Evolutionary conservation across 768 basidiomycete species (phyloP).

Genomic region (Fomitopsis pulvina): DNA sequence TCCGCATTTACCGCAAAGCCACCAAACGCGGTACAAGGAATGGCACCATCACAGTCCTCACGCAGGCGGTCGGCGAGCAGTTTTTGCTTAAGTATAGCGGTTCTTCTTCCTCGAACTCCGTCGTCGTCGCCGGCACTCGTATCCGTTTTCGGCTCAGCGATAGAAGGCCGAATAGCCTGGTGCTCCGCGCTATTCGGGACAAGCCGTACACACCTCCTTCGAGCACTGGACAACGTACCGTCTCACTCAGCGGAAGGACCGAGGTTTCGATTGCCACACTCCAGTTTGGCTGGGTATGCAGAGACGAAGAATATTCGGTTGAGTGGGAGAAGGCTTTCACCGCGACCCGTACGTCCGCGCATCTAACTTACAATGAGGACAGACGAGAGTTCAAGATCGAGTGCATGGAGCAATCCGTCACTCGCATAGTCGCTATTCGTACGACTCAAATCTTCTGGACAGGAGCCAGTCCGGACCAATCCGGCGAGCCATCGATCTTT

Average conservation of each 20-base stretch:
- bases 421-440: slow-evolving; percentile 35
- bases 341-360: slow-evolving; percentile 11
- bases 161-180: not conserved
- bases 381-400: slow-evolving; percentile 41
- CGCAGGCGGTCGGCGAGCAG: slow-evolving; percentile 25
- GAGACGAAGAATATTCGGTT: slow-evolving; percentile 48
- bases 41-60: slow-evolving; percentile 43
- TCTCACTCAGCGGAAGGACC: not conserved
- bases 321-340: slow-evolving; percentile 41
- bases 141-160: slow-evolving; percentile 16
- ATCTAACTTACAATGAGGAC: slow-evolving; percentile 33
- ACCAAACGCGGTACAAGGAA: not conserved
- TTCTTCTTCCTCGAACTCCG: not conserved
- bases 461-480: slow-evolving; percentile 27
- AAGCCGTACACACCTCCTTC: not conserved
- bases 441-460: slow-evolving; percentile 38
- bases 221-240: not conserved
- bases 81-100: slow-evolving; percentile 38
- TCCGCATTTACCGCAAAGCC: slow-evolving; percentile 33
- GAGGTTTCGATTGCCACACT: slow-evolving; percentile 20
- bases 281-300: slow-evolving; percentile 57
- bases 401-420: slow-evolving; percentile 4
- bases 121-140: slow-evolving; percentile 17
- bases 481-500: slow-evolving; percentile 26
- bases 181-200: slow-evolving; percentile 8